Base-by-base conservation (phyloP, 345 rosid genomes). In the Salix caprea region DNA sequence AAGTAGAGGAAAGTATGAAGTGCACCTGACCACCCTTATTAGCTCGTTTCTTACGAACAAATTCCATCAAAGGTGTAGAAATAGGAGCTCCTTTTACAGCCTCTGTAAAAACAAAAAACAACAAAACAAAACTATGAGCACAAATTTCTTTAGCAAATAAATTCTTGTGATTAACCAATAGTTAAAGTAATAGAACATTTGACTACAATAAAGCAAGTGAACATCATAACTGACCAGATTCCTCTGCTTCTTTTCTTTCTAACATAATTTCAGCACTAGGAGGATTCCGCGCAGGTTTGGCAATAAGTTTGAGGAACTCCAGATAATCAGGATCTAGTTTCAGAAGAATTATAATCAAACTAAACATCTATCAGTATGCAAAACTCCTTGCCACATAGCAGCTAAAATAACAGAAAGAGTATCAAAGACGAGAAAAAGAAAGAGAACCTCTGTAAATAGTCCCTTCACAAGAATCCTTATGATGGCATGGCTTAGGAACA, bases 1-100 rank as follows among this genome's bases (percentile, higher is more conserved):
- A 65, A 52, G 23, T 15, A 46, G 69, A 50, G n/a, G 50, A 48
- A 50, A 46, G 30, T 18, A 75, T 34, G 65, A 56, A 6, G 8
- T 24, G 16, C 34, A 75, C 71, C 77, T 75, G 40, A 15, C 84
- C 86, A 64, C 71, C 82, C 82, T 80, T 82, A 24, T 90, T 79
- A 75, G 89, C 88, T 82, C 93, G 86, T 85, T 86, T 91, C 76
- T 86, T 88, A 68, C 93, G 80, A 67, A 91, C 88, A 80, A 82
- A 91, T 76, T 91, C 90, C 95, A 91, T 91, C 67, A 89, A 78
- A n/a, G 96, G 91, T 44, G 93, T 91, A 52, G 86, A 82, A 71
- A 88, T 78, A 70, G 84, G 86, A 79, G 68, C 16, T 65, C 84
- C 90, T 76, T 82, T 88, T 64, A 72, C 74, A 70, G 82, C 73